These are phyloP conservation scores for Parmelia sp. DNA, from an alignment of 495 filamentous ascomycete species.

Conservation along the genomic window DNA sequence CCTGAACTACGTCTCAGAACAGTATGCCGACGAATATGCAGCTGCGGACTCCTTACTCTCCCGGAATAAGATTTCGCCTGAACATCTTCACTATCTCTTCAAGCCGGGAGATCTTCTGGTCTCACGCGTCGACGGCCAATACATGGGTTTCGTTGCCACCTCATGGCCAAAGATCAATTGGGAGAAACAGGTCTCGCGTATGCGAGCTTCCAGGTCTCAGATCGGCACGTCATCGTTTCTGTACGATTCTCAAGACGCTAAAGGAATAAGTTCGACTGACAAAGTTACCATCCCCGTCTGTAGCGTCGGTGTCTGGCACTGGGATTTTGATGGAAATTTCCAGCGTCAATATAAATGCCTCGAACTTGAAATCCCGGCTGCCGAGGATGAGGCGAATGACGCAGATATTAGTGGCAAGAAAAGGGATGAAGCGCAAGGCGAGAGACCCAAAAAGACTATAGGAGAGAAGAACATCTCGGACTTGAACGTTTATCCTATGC, in stretches of 20 bases:
- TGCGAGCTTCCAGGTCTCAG: not conserved
- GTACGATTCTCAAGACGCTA: not conserved
- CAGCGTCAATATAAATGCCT: not conserved
- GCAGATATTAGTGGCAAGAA: not conserved
- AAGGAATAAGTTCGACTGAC: not conserved
- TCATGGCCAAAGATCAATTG: not conserved
- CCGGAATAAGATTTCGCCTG: too few relatives aligned
- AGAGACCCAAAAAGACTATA: not conserved
- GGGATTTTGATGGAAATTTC: not conserved
- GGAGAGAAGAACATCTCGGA: not conserved
- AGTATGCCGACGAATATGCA: too few relatives aligned
- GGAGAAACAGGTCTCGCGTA: not conserved
- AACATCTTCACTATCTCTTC: too few relatives aligned
- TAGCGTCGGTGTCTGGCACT: not conserved
- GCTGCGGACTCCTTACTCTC: too few relatives aligned
- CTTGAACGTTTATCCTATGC: conserved; percentile 20
- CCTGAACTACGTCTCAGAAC: too few relatives aligned
- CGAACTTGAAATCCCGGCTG: not conserved
- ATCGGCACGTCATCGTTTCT: not conserved
- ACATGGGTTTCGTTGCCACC: not conserved
- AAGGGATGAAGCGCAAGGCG: not conserved
- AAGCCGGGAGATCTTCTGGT: not conserved
- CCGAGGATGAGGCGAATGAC: not conserved
- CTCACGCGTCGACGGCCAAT: not conserved
- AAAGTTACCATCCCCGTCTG: not conserved